phyloP scores from a whole-genome alignment of 495 filamentous ascomycete genomes.

The Tuber brumale region DNA sequence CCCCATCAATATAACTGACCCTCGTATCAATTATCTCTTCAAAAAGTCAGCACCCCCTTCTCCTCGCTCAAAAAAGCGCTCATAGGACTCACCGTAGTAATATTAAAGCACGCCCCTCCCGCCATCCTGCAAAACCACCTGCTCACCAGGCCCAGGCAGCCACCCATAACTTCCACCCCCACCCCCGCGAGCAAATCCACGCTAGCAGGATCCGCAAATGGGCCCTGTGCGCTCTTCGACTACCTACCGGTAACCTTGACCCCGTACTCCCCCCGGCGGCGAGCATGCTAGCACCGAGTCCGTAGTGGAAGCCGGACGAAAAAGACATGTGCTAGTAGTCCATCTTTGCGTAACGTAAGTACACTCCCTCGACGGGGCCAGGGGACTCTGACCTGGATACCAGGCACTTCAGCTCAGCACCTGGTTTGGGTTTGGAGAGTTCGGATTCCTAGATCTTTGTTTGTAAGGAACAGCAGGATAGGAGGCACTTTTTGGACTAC shows the following conservation, averaged over 20 bases:
- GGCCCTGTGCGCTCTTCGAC: conserved; percentile 43
- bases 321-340: conserved; percentile 26
- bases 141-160: conserved; percentile 49
- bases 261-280: conserved; percentile 41
- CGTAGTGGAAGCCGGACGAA: conserved; percentile 19
- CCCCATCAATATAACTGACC: conserved; percentile 45
- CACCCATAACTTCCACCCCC: conserved; percentile 46
- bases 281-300: conserved; percentile 14
- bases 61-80: neutral
- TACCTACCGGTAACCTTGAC: conserved; percentile 49
- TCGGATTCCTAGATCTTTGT: conserved; percentile 29
- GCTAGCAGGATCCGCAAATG: conserved; percentile 46
- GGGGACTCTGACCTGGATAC: too few species aligned
- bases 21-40: conserved; percentile 45
- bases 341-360: conserved; percentile 12
- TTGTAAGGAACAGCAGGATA: conserved; percentile 27
- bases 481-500: conserved; percentile 9
- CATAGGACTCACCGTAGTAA: conserved; percentile 46
- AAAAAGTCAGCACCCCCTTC: conserved; percentile 11
- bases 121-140: conserved; percentile 44
- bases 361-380: too few species aligned
- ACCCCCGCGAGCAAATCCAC: conserved; percentile 43
- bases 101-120: conserved; percentile 48
- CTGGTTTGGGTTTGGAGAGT: neutral
- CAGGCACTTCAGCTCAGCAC: neutral